Conservation (phyloP, 495 filamentous ascomycete species). For the Penicillium crystallinum region DNA sequence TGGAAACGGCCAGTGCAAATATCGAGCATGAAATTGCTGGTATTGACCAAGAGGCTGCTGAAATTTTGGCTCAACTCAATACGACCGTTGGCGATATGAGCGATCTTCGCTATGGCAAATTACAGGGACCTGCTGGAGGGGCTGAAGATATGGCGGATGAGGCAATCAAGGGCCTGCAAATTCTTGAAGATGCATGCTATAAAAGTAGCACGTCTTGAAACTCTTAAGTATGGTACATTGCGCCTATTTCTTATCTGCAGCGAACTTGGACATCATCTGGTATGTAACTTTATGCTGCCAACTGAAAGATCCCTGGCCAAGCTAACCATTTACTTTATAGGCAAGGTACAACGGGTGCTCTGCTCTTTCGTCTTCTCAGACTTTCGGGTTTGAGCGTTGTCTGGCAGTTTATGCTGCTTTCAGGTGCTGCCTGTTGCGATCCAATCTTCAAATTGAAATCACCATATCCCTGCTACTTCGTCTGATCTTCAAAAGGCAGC, state of each 20-base stretch:
- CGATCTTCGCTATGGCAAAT: conserved; percentile 75
- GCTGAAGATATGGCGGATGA: conserved; percentile 59
- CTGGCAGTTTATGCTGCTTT: not conserved
- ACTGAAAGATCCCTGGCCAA: too few relatives aligned
- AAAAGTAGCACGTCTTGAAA: conserved; percentile 12
- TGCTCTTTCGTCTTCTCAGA: not conserved
- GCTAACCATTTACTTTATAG: not conserved
- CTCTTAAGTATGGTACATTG: not conserved
- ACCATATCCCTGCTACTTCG: too few relatives aligned
- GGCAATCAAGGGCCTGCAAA: conserved; percentile 44
- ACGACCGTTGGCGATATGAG: conserved; percentile 66
- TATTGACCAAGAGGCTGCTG: conserved; percentile 59
- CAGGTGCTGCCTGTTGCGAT: not conserved
- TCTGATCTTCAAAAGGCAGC: too few relatives aligned
- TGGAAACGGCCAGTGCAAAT: conserved; percentile 60
- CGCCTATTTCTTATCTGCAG: not conserved
- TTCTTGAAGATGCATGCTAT: conserved; percentile 61
- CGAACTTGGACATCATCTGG: not conserved
- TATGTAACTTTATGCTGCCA: not conserved
- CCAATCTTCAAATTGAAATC: not conserved
- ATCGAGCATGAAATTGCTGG: conserved; percentile 61
- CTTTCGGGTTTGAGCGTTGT: not conserved
- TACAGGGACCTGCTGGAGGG: conserved; percentile 53
- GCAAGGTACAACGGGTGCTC: not conserved
- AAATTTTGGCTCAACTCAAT: conserved; percentile 55